Base-by-base conservation (phyloP, 148 eudicot species). In the Persicaria tinctoria region DNA sequence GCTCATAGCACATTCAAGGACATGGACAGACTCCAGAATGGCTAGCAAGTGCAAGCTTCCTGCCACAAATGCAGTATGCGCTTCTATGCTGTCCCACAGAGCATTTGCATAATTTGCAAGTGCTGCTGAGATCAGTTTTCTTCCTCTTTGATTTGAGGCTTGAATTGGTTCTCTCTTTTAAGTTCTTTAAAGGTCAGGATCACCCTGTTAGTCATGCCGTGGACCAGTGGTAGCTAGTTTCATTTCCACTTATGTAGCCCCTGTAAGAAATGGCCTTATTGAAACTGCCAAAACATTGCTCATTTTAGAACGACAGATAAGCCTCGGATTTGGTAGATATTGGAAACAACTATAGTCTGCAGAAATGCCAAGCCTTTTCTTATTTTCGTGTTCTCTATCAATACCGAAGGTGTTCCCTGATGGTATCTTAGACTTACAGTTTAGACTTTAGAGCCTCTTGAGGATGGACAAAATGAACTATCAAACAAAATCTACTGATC, bases 31-130 rank as follows among this genome's bases (percentile, higher is more conserved):
- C n/a, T 27, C 27, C 68, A 32, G 46, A 13, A 27, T 27, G 32
- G 70, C 0, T 64, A 64, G 70, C 41, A 63, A 10, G 46, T 60
- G 66, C 68, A 12, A 38, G 46, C 41, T 64, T 8, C 46, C 5
- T 11, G 17, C 17, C 47, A 64, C 3, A 64, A 64, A 64, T 41
- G 46, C 68, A 41, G 70, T 64, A 41, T 17, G 70, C 7, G 56
- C 63, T 57, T 57, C 63, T 38, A 59, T 59, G 66, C 7, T 59
- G 66, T 38, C 41, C 70, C 70, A 8, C 70, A 38, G 12, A 64
- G 10, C 46, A 32, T 38, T 38, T 64, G 7, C 8, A 66, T 66
- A 32, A 32, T 32, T 32, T 64, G 70, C 46, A 4, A 13, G 17
- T 41, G 10, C 48, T 66, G 48, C 47, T 44, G 70, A 47, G 53